phyloP scores from a whole-genome alignment of 192 early-diverging fungal genomes.

The Coemansia sp. region DNA sequence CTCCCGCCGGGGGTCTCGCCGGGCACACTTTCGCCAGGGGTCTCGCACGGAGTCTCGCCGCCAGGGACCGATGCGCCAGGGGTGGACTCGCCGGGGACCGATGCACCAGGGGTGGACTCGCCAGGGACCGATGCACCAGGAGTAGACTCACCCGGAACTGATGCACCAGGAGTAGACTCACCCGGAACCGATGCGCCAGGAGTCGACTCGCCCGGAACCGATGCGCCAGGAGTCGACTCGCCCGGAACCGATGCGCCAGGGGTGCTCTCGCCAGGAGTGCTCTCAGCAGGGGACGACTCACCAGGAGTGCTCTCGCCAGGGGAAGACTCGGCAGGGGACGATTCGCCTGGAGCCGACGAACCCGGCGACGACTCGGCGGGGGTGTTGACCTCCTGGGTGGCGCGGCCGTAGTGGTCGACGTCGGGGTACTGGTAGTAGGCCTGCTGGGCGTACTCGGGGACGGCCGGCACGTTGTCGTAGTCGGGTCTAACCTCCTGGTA shows the following conservation, averaged over 20 bases:
- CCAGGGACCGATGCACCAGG: neutral
- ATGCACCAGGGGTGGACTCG: neutral
- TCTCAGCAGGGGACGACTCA: neutral
- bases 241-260: slow-evolving; percentile 7
- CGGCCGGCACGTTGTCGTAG: neutral
- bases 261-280: slow-evolving; percentile 3
- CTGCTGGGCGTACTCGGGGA: slow-evolving; percentile 17
- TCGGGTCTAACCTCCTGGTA: slow-evolving; percentile 37
- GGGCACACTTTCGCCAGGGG: neutral
- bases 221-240: slow-evolving; percentile 9
- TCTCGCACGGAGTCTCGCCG: neutral
- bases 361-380: slow-evolving; percentile 7
- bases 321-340: neutral
- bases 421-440: slow-evolving; percentile 15
- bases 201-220: slow-evolving; percentile 5
- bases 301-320: slow-evolving; percentile 8
- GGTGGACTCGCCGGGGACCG: neutral
- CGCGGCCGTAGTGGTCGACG: slow-evolving; percentile 32
- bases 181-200: slow-evolving; percentile 5
- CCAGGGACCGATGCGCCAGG: neutral
- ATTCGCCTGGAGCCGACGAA: neutral
- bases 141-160: neutral
- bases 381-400: slow-evolving; percentile 30
- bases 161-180: slow-evolving; percentile 1
- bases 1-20: neutral